A percentile compares a stretch with the other conserved stretches of the same genome.
Conservation (phyloP, 768 basidiomycete genomes). For the Suillus alpinus region DNA sequence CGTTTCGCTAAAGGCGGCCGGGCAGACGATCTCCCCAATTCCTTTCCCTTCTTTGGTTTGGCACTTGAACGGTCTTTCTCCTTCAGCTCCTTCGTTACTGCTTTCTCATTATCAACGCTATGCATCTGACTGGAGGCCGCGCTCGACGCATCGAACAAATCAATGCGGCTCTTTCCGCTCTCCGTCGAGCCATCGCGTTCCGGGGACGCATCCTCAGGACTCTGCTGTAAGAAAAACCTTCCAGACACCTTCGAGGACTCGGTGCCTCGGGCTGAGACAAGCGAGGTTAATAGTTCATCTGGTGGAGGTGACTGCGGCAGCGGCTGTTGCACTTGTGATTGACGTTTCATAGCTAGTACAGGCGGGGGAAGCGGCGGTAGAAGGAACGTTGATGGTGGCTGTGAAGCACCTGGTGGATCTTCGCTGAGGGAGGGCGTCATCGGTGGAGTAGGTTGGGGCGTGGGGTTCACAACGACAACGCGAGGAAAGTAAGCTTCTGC, state of each 20-base stretch:
- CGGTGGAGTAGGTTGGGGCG: slow-evolving; percentile 78
- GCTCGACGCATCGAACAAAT: slow-evolving; percentile 34
- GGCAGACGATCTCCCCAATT: slow-evolving; percentile 21
- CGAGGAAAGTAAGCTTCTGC: slow-evolving; percentile 41
- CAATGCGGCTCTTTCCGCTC: slow-evolving; percentile 32
- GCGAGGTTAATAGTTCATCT: slow-evolving; percentile 4
- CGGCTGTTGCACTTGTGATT: slow-evolving; percentile 20
- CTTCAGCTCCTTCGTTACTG: slow-evolving; percentile 19
- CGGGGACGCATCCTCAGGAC: slow-evolving; percentile 37
- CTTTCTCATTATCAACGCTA: slow-evolving; percentile 17
- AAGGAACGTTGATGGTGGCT: slow-evolving; percentile 24
- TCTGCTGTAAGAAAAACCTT: slow-evolving; percentile 46
- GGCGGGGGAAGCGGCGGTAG: slow-evolving; percentile 31
- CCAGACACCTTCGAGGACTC: slow-evolving; percentile 25
- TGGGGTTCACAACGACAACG: slow-evolving; percentile 71
- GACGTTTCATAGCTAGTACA: slow-evolving; percentile 14
- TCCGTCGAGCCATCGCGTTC: slow-evolving; percentile 32
- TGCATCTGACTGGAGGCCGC: slow-evolving; percentile 31
- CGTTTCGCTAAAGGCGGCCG: slow-evolving; percentile 26
- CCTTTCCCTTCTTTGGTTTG: slow-evolving; percentile 33
- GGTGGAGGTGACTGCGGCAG: slow-evolving; percentile 10
- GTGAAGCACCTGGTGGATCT: slow-evolving; percentile 18
- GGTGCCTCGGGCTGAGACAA: slow-evolving; percentile 10
- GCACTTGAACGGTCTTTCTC: slow-evolving; percentile 13
- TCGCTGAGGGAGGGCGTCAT: slow-evolving; percentile 52